Conservation (phyloP, 345 rosid species). For the Toxicodendron radicans region DNA sequence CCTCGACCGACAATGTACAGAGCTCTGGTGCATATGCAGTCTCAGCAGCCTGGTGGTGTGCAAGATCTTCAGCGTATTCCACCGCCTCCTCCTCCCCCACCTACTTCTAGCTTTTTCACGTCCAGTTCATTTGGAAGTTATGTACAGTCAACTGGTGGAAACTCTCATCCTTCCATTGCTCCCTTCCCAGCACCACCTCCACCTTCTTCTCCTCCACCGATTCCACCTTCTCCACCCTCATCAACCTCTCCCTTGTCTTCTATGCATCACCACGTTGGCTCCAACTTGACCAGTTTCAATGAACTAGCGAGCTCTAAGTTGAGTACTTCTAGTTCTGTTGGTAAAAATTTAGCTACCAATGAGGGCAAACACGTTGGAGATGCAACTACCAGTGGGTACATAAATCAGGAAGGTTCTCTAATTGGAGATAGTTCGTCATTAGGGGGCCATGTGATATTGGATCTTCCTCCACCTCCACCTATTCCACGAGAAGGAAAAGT, state of each 20-base stretch:
- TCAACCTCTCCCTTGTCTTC: constrained; percentile 25
- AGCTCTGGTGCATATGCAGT: constrained; percentile 28
- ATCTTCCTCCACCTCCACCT: constrained; percentile 36
- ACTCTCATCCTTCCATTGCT: constrained; percentile 25
- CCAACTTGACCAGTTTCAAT: constrained; percentile 23
- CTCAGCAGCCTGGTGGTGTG: constrained; percentile 25
- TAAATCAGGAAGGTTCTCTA: constrained; percentile 21
- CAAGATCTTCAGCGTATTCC: constrained; percentile 32
- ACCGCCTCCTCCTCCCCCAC: constrained; percentile 30
- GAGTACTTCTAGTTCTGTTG: constrained; percentile 10
- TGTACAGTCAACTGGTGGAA: constrained; percentile 15
- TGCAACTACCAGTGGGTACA: neutral
- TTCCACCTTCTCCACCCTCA: constrained; percentile 29
- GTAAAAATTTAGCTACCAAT: neutral
- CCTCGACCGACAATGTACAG: constrained; percentile 33
- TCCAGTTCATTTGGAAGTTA: constrained; percentile 27
- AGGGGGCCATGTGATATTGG: constrained; percentile 16
- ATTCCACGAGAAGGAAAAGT: constrained; percentile 36
- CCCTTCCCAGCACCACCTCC: constrained; percentile 36
- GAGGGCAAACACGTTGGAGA: constrained; percentile 21
- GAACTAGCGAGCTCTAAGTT: constrained; percentile 7
- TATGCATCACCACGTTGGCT: constrained; percentile 13
- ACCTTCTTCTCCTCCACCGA: constrained; percentile 31
- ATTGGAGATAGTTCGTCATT: constrained; percentile 25
- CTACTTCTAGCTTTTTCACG: constrained; percentile 28